phyloP scores from a whole-genome alignment of 306 rosid species.

The Vigna angularis region DNA sequence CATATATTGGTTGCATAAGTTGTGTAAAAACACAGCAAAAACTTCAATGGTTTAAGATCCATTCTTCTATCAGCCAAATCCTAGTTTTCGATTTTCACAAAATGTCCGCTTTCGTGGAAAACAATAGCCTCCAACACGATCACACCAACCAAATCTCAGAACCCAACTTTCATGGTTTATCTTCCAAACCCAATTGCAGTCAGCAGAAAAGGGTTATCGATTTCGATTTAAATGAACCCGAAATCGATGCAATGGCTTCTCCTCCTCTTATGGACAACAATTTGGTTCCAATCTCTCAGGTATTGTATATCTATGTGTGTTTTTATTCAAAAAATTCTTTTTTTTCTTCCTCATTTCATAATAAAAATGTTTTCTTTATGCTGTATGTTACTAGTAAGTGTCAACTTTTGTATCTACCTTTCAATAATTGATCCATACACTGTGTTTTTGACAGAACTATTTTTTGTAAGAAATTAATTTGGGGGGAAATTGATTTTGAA shows the following conservation, averaged over 20 bases:
- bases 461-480: no score
- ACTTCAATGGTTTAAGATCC: not conserved
- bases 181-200: not conserved
- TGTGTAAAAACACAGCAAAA: not conserved
- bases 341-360: no score
- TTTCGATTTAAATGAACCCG: constrained; percentile 2
- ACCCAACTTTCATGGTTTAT: not conserved
- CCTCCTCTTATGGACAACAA: constrained; percentile 44
- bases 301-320: not conserved
- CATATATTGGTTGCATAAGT: not conserved
- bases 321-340: no score
- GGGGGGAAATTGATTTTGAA: no score
- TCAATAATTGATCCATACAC: no score
- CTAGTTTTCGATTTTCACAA: not conserved
- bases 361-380: no score
- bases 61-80: not conserved
- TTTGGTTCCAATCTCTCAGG: constrained; percentile 61
- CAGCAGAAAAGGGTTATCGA: not conserved
- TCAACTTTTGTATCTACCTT: no score
- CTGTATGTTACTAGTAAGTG: no score
- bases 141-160: not conserved
- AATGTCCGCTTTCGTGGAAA: not conserved
- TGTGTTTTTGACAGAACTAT: no score
- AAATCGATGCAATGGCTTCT: constrained; percentile 47
- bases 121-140: not conserved